phyloP scores from a whole-genome alignment of 495 filamentous ascomycete species.

The Hypoxylon cercidicola region DNA sequence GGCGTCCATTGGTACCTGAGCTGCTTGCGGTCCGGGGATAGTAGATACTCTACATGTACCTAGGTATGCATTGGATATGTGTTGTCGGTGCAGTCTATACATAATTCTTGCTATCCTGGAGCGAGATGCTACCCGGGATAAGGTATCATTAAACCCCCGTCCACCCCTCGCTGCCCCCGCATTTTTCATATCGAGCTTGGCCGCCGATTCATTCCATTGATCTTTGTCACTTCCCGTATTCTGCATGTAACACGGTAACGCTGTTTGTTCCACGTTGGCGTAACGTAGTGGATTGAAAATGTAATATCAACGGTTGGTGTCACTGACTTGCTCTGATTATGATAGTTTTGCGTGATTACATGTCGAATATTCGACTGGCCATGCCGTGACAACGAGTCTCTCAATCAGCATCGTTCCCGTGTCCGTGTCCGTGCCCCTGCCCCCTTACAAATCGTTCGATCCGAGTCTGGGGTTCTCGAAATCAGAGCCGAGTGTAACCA shows the following conservation, averaged over 20 bases:
- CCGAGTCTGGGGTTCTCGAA: constrained; percentile 34
- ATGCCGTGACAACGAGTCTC: constrained; percentile 23
- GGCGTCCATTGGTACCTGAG: constrained; percentile 34
- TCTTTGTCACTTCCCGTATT: constrained; percentile 31
- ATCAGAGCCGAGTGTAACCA: constrained; percentile 41
- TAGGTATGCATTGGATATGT: constrained; percentile 29
- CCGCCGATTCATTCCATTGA: constrained; percentile 22
- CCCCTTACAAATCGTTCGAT: constrained; percentile 23
- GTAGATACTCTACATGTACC: constrained; percentile 20
- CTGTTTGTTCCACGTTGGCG: constrained; percentile 42
- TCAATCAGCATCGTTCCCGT: constrained; percentile 32
- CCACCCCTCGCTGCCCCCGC: constrained; percentile 39
- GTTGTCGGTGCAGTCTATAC: constrained; percentile 33
- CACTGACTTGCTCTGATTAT: constrained; percentile 25
- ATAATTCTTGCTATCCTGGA: neutral
- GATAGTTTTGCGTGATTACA: constrained; percentile 42
- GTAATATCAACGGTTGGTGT: constrained; percentile 23
- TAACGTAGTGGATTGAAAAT: constrained; percentile 22
- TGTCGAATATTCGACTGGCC: constrained; percentile 38
- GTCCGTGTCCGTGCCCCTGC: no score
- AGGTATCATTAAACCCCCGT: constrained; percentile 9
- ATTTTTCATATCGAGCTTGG: constrained; percentile 36
- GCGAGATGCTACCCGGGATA: constrained; percentile 32
- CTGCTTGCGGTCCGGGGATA: constrained; percentile 21
- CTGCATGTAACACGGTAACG: constrained; percentile 37